Evolutionary conservation across 768 basidiomycete species (phyloP), one percentile per base, ranked within the genome.

Genomic region (Kwoniella europaea): DNA sequence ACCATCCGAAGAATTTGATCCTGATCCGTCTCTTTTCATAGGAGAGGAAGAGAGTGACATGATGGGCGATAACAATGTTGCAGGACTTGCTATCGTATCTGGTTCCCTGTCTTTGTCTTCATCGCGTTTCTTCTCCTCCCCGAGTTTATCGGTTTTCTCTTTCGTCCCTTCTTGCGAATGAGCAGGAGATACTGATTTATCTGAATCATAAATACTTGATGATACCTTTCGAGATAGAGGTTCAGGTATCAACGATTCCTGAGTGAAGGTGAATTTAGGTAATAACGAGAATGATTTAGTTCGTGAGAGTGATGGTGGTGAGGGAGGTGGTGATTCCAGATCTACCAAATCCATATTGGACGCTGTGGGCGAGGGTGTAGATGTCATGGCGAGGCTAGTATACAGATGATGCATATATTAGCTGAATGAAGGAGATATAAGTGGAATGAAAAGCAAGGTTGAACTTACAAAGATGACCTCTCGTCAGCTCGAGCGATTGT

Each of bases 191-290:
- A 15, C 13, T 4, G 46, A 0, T 50, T 1, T 1, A 18, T 55
- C 54, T 22, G 54, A 55, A 24, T 20, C 5, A 22, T 12, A 59
- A 12, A 10, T 18, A n/a, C 4, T 16, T 2, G 59, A 44, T 12
- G 59, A 61, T 61, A 7, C 24, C 24, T 24, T 43, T 44, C n/a
- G 35, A 4, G 42, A n/a, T 1, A 24, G 24, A 20, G 41, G 16
- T 22, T 42, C 22, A 12, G 59, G 59, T 27, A 61, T 13, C 59
- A 61, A 61, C 4, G 59, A 61, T 61, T 43, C 59, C 43, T 61
- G 59, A 35, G n/a, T 43, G 42, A 61, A 61, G 42, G 59, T 20
- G 42, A 61, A 61, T 61, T n/a, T 61, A 42, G 59, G 59, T 22
- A 61, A 61, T 9, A 44, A 35, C 7, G 59, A 13, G 22, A 44